Evolutionary conservation across 2,329 filamentous ascomycete species (phyloP).

Genomic region (Xylariaceae sp.): DNA sequence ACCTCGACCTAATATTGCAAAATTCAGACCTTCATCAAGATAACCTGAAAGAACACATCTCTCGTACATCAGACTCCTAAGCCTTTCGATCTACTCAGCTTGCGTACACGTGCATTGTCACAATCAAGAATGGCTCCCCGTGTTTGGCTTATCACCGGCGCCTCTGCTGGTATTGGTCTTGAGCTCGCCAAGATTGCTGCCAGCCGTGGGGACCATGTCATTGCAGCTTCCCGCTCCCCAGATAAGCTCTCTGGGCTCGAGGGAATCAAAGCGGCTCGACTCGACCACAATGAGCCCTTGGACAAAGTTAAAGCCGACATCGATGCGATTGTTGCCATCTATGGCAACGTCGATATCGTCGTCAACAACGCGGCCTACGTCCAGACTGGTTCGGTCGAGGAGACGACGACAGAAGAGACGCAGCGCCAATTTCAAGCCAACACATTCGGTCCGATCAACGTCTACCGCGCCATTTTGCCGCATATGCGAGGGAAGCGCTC

Average conservation of each 20-base stretch:
- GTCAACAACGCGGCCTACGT: conserved; percentile 46
- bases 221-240: conserved; percentile 43
- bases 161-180: conserved; percentile 43
- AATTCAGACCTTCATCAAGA: no score
- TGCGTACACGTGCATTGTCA: no score
- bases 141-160: conserved; percentile 48
- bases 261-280: conserved; percentile 33
- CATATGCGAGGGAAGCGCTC: conserved; percentile 30
- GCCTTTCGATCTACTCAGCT: no score
- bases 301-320: conserved; percentile 32
- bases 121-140: conserved; percentile 1
- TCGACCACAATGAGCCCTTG: conserved; percentile 39
- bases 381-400: conserved; percentile 41
- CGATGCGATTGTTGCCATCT: conserved; percentile 34
- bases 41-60: no score
- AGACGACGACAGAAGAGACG: conserved; percentile 25
- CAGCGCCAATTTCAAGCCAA: conserved; percentile 33
- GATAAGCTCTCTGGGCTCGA: conserved; percentile 29
- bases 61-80: no score
- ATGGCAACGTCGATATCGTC: conserved; percentile 40
- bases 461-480: conserved; percentile 34
- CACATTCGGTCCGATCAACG: conserved; percentile 34
- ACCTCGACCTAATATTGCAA: no score
- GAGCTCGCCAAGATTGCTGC: conserved; percentile 40
- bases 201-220: conserved; percentile 41